Conservation (phyloP, 2,329 filamentous ascomycete genomes). For the Penicillium sp. region DNA sequence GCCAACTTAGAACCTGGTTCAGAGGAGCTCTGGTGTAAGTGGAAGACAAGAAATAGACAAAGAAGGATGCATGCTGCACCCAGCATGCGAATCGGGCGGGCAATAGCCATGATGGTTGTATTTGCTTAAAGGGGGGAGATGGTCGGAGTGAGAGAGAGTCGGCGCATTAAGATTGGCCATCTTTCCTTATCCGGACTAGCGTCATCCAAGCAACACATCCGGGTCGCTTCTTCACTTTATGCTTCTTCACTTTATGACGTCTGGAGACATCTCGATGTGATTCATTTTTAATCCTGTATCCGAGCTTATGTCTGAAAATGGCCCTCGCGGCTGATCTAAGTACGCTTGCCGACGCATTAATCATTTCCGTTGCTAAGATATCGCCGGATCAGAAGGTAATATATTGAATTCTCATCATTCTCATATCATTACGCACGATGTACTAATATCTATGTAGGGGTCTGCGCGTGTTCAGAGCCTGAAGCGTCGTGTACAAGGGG, state of each 20-base stretch:
- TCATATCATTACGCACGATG: not conserved
- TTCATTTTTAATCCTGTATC: not conserved
- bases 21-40: constrained; percentile 62
- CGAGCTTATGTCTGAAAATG: constrained; percentile 51
- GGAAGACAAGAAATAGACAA: constrained; percentile 75
- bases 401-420: not conserved
- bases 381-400: constrained; percentile 49
- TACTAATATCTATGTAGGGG: constrained; percentile 25
- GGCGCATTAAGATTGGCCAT: constrained; percentile 16
- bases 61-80: constrained; percentile 68
- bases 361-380: constrained; percentile 61
- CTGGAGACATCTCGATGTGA: constrained; percentile 1
- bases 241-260: not conserved
- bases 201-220: constrained; percentile 13
- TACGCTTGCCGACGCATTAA: constrained; percentile 67
- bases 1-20: constrained; percentile 44
- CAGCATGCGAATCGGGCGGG: constrained; percentile 78
- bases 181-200: constrained; percentile 30
- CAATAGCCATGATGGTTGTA: constrained; percentile 67
- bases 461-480: constrained; percentile 28
- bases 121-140: constrained; percentile 22
- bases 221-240: constrained; percentile 1
- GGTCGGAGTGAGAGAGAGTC: constrained; percentile 10
- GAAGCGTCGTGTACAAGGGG: constrained; percentile 33
- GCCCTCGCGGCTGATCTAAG: constrained; percentile 65